phyloP scores from a whole-genome alignment of 176 grass and related monocot species.

The Canna indica region DNA sequence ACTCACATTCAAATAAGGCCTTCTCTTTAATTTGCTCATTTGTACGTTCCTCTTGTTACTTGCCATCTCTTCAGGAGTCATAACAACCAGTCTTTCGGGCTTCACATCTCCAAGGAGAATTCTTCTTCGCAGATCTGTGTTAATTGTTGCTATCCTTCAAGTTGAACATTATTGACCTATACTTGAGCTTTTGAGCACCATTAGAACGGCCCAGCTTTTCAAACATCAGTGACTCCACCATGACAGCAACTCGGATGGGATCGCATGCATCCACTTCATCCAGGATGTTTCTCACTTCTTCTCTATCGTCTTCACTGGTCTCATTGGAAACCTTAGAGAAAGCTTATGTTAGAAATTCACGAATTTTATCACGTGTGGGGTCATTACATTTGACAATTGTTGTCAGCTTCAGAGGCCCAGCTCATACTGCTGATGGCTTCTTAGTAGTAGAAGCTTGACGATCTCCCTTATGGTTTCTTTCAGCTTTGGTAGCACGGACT shows the following conservation, averaged over 20 bases:
- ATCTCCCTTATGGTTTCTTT: background rate
- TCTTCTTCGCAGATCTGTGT: no score
- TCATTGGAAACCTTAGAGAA: background rate
- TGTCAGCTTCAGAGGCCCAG: background rate
- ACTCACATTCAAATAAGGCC: slow-evolving; percentile 9
- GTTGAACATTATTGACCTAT: no score
- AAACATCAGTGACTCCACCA: slow-evolving; percentile 6
- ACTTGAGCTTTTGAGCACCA: slow-evolving; percentile 10
- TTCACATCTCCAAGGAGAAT: background rate
- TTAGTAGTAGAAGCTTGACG: background rate
- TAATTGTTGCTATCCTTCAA: no score
- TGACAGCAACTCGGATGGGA: slow-evolving; percentile 4
- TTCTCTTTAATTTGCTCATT: slow-evolving; percentile 9
- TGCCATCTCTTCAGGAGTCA: background rate
- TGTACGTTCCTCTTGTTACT: background rate
- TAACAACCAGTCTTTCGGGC: background rate
- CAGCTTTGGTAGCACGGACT: background rate
- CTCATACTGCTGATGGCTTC: background rate
- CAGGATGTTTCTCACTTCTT: slow-evolving; percentile 8
- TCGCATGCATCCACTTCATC: slow-evolving; percentile 5
- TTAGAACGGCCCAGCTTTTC: background rate
- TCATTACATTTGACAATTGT: slow-evolving; percentile 4
- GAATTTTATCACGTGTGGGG: background rate
- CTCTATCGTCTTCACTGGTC: background rate
- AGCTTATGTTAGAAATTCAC: no score